These are phyloP conservation scores for Tuber microsphaerosporum DNA, from an alignment of 495 filamentous ascomycete genomes.

Conservation along the genomic window DNA sequence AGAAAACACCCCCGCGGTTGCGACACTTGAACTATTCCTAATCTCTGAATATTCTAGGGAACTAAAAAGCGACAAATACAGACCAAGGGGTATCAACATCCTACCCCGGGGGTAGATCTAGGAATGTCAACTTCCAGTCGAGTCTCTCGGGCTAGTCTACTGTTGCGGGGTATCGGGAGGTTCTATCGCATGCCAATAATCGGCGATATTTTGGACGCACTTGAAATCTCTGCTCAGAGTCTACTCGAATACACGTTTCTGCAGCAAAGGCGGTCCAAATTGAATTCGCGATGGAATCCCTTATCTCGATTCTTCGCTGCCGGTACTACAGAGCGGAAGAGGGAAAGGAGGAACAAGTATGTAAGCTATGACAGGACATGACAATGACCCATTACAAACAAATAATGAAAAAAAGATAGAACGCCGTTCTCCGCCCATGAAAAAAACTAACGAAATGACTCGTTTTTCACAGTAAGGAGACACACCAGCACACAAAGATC, in stretches of 20 bases:
- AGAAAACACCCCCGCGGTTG: too few species aligned
- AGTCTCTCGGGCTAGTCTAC: neutral
- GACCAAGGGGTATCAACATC: too few species aligned
- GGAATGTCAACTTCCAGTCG: neutral
- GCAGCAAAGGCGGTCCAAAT: neutral
- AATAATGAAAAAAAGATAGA: neutral
- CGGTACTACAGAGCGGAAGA: neutral
- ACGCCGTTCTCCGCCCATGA: conserved; percentile 13
- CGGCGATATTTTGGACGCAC: neutral
- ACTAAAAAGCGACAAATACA: too few species aligned
- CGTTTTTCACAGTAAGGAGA: conserved; percentile 11
- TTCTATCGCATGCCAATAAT: neutral
- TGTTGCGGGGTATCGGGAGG: neutral
- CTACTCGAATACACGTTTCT: neutral
- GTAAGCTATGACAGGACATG: neutral
- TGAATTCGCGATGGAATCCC: neutral
- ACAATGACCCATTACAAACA: neutral
- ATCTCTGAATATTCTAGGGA: too few species aligned
- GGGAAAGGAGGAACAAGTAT: neutral
- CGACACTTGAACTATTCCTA: too few species aligned
- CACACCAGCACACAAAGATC: neutral
- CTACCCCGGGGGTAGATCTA: neutral
- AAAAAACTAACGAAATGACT: conserved; percentile 12
- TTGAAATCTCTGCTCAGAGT: neutral
- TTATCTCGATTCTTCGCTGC: neutral